Evolutionary conservation across 176 grass and related monocot species (phyloP), one percentile per base, ranked within the genome.

Genomic region (Carex pumila): DNA sequence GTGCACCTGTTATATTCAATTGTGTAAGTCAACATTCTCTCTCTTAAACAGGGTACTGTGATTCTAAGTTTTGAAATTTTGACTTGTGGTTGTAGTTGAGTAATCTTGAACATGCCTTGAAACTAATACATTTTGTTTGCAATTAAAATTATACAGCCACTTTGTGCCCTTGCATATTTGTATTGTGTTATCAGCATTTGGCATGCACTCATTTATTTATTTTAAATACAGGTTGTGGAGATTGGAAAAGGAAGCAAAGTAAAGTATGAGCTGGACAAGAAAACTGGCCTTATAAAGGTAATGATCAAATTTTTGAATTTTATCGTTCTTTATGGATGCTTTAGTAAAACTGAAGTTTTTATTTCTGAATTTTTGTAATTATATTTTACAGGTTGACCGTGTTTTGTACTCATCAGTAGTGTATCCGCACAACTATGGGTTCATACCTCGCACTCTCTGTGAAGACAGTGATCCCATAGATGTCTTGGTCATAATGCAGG

Each of bases 401-500:
- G 92, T 99, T 63, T 88, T 99, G 3, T 99, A 99, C 72, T 99
- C 96, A 31, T 99, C 96, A 30, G 93, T 95, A 18, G 96, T 99
- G 69, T 99, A 99, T 53, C 96, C 96, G 32, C 96, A 99, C 83
- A 99, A 99, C 74, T 95, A 99, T 81, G 96, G 96, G 12, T 99
- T 99, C 85, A 95, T 99, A 87, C 96, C 96, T 36, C 96, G 96
- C 71, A 99, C 96, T 11, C 87, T 99, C 6, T 99, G 96, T 68
- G 96, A 99, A 72, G 96, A 99, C 75, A 99, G 88, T 18, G 96
- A 99, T 88, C 96, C 96, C 49, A 81, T 99, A 69, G 96, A 99
- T 83, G 96, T 98, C 17, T 89, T 98, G 81, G 89, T 98, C 76
- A 95, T 98, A 30, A 98, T 98, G 96, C 96, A 98, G 96, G 96